Base-by-base conservation (phyloP, 805 yeast genomes). In the Ogataea methanolica region DNA sequence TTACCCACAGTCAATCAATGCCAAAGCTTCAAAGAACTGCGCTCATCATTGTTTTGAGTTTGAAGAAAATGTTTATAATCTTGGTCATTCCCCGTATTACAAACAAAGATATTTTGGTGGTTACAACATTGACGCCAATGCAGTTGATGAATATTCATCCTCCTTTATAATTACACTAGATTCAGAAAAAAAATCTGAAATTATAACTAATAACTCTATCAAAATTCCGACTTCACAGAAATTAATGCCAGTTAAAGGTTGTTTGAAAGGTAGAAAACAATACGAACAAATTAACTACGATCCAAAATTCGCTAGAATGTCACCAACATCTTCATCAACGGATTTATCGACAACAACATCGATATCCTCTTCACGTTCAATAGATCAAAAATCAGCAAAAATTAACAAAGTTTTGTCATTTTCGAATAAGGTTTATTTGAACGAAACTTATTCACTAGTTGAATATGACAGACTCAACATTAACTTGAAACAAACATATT, bases 381-480 rank as follows among this genome's bases (percentile, higher is more conserved):
- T 16, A 36, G 33, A 22, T 19, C 38, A 33, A 6, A 19, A 26
- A 23, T 33, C 36, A 14, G 9, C 17, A 15, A n/a, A 33, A 15
- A 17, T 6, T 15, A 15, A 15, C 12, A 49, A 43, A 15, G 35
- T 43, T 15, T 63, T 62, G n/a, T 33, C 39, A 2, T 82, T 82
- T 55, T 69, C 79, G 8, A 72, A 75, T 47, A 68, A 70, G 49
- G 67, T 80, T 34, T 68, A 57, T 42, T 69, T 79, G 41, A 75
- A 76, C 51, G 78, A 77, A 45, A 80, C 88, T 1, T 75, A 69
- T 54, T 71, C 84, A 1, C 67, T 81, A 3, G 64, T 65, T 11
- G 62, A 70, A 52, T 83, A 83, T 59, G 75, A 79, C 55, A 70
- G 88, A 43, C 74, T 68, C 68, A 82, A 73, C 62, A 71, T 65